Evolutionary conservation across 352 stramenopile species (phyloP).

Genomic region (Poterioochromonas sp.): DNA sequence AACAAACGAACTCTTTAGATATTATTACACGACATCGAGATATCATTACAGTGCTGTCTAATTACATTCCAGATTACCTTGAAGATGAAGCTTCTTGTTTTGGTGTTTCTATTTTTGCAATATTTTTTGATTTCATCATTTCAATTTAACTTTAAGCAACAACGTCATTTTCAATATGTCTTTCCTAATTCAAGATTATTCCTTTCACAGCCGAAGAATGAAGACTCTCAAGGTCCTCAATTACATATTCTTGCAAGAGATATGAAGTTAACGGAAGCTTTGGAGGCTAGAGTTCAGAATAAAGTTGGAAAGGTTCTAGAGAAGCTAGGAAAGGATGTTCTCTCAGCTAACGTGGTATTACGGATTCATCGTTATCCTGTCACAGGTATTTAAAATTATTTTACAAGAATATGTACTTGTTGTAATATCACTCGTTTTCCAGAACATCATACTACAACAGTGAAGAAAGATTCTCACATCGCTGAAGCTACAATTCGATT

Average conservation of each 20-base stretch:
- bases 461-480: slow-evolving; percentile 46
- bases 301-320: not conserved
- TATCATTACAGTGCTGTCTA: too few relatives aligned
- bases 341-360: not conserved
- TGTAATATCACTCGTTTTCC: not conserved
- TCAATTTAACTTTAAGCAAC: too few relatives aligned
- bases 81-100: too few relatives aligned
- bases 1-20: too few relatives aligned
- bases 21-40: too few relatives aligned
- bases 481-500: slow-evolving; percentile 47
- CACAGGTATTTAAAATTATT: too few relatives aligned
- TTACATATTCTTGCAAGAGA: not conserved
- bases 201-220: not conserved
- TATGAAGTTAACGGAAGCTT: not conserved
- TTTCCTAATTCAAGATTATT: too few relatives aligned
- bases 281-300: not conserved
- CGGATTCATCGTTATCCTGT: not conserved
- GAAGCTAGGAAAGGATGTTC: not conserved
- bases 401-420: too few relatives aligned
- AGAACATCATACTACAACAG: not conserved
- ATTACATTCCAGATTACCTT: too few relatives aligned
- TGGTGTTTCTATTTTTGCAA: too few relatives aligned
- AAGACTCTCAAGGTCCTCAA: not conserved
- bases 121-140: too few relatives aligned
- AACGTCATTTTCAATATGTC: too few relatives aligned